Evolutionary conservation across 805 yeast genomes (phyloP).

Genomic region (Kodamaea neixiangensis): DNA sequence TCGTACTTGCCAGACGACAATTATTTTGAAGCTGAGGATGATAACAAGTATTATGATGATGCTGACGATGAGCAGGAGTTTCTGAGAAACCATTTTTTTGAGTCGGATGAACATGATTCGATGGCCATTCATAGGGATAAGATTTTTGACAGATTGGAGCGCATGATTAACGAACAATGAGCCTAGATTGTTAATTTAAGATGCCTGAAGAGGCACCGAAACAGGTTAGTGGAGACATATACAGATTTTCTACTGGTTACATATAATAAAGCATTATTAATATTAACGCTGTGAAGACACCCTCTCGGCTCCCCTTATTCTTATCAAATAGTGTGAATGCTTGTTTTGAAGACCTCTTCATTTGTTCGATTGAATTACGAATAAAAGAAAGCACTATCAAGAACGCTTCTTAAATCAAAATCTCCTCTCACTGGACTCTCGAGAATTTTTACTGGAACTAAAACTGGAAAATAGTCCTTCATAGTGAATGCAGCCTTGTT

Average conservation of each 20-base stretch:
- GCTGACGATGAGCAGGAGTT: slow-evolving; percentile 17
- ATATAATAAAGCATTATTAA: no score
- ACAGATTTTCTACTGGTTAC: no score
- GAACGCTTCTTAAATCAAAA: slow-evolving; percentile 33
- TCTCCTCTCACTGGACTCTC: slow-evolving; percentile 33
- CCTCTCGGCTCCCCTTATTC: no score
- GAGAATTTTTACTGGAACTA: slow-evolving; percentile 32
- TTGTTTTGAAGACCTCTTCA: background rate
- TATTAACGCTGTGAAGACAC: no score
- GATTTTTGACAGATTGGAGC: slow-evolving; percentile 58
- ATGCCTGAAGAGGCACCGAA: no score
- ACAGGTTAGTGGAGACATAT: no score
- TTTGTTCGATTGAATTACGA: slow-evolving; percentile 20
- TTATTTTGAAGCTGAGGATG: background rate
- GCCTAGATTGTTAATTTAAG: no score
- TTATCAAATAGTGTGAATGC: no score
- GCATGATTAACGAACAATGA: slow-evolving; percentile 48
- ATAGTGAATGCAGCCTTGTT: slow-evolving; percentile 5
- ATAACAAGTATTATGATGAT: background rate
- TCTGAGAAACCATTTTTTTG: slow-evolving; percentile 56
- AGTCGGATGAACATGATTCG: slow-evolving; percentile 57
- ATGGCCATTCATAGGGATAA: slow-evolving; percentile 63
- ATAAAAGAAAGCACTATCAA: slow-evolving; percentile 38
- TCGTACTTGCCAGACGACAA: slow-evolving; percentile 10
- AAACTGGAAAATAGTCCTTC: slow-evolving; percentile 17